Evolutionary conservation across 2,329 filamentous ascomycete species (phyloP).

Genomic region (Pyrenochaeta sp.): DNA sequence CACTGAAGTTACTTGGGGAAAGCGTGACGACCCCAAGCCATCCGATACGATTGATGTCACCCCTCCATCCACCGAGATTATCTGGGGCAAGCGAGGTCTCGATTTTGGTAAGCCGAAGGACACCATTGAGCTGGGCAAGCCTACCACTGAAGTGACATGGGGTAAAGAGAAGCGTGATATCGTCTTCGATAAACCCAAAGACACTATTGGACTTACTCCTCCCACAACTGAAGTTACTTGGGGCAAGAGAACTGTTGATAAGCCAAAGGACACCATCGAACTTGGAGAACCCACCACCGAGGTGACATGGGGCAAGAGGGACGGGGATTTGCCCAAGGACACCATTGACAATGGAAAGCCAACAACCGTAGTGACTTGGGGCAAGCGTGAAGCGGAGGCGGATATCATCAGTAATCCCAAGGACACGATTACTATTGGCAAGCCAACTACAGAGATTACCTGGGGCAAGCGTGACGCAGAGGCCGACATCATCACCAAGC

Average conservation of each 20-base stretch:
- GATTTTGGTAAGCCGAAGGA: conserved; percentile 4
- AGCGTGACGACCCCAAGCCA: conserved; percentile 6
- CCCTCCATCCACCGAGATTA: conserved; percentile 17
- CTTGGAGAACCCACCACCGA: conserved; percentile 20
- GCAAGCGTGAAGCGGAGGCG: conserved; percentile 16
- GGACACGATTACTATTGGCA: conserved; percentile 20
- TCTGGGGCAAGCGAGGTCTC: conserved; percentile 21
- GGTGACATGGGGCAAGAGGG: conserved; percentile 27
- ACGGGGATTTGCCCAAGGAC: conserved; percentile 13
- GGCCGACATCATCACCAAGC: conserved; percentile 1
- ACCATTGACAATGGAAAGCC: conserved; percentile 25
- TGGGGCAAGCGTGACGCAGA: conserved; percentile 18
- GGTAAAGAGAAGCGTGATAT: conserved; percentile 19
- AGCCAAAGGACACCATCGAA: conserved; percentile 13
- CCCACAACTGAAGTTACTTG: conserved; percentile 20
- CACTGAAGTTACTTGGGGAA: conserved; percentile 24
- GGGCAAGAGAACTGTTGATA: conserved; percentile 6
- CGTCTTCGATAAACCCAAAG: conserved; percentile 2
- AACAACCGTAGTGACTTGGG: conserved; percentile 25
- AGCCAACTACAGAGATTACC: conserved; percentile 21
- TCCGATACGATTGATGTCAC: conserved; percentile 16
- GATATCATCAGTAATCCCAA: conserved; percentile 18
- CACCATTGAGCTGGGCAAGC: conserved; percentile 11
- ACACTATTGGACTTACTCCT: conserved; percentile 13
- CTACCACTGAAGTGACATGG: conserved; percentile 23